These are phyloP conservation scores for Chaetomium sp. DNA, from an alignment of 2,329 filamentous ascomycete genomes.

Conservation along the genomic window DNA sequence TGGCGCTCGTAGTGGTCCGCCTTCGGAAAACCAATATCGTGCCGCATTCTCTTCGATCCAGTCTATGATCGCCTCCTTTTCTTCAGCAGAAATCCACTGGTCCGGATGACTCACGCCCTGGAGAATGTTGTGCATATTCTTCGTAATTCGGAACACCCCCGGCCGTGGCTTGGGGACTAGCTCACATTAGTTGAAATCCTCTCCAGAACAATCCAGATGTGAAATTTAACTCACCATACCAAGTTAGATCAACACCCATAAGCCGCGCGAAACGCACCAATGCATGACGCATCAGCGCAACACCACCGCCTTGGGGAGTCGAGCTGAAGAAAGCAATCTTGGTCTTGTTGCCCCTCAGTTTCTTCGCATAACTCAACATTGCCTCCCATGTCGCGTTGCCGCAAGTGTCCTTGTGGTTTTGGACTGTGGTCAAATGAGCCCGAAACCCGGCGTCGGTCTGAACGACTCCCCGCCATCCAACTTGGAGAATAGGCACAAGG, in stretches of 20 bases:
- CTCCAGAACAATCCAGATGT: not conserved
- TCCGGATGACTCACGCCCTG: constrained; percentile 66
- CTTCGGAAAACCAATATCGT: constrained; percentile 64
- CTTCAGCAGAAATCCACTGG: constrained; percentile 56
- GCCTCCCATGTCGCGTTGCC: constrained; percentile 57
- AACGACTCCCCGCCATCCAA: constrained; percentile 62
- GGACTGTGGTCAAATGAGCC: constrained; percentile 50
- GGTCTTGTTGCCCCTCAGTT: constrained; percentile 56
- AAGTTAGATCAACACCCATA: constrained; percentile 62
- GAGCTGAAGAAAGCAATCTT: constrained; percentile 74
- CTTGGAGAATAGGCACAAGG: constrained; percentile 59
- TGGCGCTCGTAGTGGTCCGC: constrained; percentile 58
- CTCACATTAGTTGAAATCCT: constrained; percentile 8
- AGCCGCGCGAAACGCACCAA: constrained; percentile 63
- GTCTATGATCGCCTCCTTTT: constrained; percentile 56
- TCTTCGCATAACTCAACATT: constrained; percentile 55
- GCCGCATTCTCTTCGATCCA: constrained; percentile 71
- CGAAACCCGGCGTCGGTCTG: constrained; percentile 63
- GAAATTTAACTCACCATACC: constrained; percentile 52
- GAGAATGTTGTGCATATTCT: constrained; percentile 83
- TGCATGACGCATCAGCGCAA: constrained; percentile 76
- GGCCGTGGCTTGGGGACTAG: constrained; percentile 71
- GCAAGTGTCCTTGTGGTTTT: constrained; percentile 57
- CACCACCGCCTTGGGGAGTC: constrained; percentile 76
- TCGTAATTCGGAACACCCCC: constrained; percentile 75